Percentiles rank a stretch among this genome's conserved stretches.
These are phyloP conservation scores for Zarea fungicola DNA, from an alignment of 2,329 filamentous ascomycete species.

Conservation along the genomic window DNA sequence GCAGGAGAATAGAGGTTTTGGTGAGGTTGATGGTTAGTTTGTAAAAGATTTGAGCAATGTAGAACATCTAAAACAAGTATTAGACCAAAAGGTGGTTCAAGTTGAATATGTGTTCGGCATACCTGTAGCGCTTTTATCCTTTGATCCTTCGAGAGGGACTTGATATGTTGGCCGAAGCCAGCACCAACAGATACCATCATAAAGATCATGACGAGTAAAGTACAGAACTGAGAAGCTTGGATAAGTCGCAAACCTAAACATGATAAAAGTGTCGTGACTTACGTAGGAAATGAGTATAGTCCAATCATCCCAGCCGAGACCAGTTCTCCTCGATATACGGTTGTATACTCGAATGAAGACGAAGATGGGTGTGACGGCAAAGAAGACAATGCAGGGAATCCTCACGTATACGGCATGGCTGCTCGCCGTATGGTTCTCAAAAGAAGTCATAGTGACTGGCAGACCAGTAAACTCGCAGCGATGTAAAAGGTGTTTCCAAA, in stretches of 20 bases:
- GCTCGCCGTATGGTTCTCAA: slow-evolving; percentile 27
- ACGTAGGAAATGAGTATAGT: slow-evolving; percentile 39
- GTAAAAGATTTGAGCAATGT: slow-evolving; percentile 47
- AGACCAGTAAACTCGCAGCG: not conserved
- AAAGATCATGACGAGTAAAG: slow-evolving; percentile 30
- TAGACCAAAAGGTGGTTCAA: no score
- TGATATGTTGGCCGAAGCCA: slow-evolving; percentile 39
- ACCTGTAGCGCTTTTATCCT: slow-evolving; percentile 34
- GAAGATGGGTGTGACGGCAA: slow-evolving; percentile 36
- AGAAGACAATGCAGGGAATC: slow-evolving; percentile 37
- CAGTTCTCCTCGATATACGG: slow-evolving; percentile 30
- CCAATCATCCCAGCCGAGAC: slow-evolving; percentile 37
- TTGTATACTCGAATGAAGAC: slow-evolving; percentile 35
- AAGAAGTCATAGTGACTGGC: slow-evolving; percentile 19
- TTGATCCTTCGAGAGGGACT: slow-evolving; percentile 27
- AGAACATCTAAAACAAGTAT: slow-evolving; percentile 38
- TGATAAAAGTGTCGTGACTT: slow-evolving; percentile 12
- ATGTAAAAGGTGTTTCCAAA: not conserved
- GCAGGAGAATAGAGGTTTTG: slow-evolving; percentile 46
- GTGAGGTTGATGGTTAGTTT: slow-evolving; percentile 49
- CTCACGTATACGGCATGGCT: slow-evolving; percentile 35
- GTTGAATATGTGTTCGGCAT: no score
- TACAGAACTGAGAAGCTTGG: slow-evolving; percentile 26
- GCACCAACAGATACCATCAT: slow-evolving; percentile 37
- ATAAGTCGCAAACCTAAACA: not conserved